phyloP scores from a whole-genome alignment of 805 yeast genomes.

The Saccharomycopsis babjevae region DNA sequence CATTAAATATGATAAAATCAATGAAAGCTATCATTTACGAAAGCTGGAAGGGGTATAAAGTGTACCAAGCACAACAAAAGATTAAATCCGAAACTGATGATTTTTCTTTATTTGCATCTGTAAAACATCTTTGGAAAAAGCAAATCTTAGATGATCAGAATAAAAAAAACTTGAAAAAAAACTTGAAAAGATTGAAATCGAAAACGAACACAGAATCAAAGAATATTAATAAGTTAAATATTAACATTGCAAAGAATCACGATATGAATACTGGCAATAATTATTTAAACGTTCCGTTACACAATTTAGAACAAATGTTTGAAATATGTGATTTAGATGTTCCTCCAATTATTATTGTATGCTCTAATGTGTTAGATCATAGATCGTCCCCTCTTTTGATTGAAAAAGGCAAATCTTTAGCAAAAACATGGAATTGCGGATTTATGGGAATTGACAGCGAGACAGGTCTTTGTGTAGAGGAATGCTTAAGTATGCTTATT shows the following conservation, averaged over 20 bases:
- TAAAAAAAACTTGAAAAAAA: slow-evolving; percentile 17
- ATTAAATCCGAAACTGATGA: slow-evolving; percentile 11
- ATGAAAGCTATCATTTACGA: slow-evolving; percentile 9
- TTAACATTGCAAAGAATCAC: neutral
- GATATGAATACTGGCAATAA: neutral
- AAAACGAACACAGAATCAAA: neutral
- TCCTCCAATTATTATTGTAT: slow-evolving; percentile 61
- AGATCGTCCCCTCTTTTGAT: slow-evolving; percentile 52
- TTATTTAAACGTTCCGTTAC: neutral
- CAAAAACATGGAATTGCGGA: slow-evolving; percentile 53
- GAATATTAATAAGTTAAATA: neutral
- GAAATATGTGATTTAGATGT: slow-evolving; percentile 16
- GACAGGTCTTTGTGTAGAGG: slow-evolving; percentile 42
- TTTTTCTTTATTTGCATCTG: slow-evolving; percentile 13
- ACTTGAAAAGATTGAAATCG: slow-evolving; percentile 39
- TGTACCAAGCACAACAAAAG: slow-evolving; percentile 9
- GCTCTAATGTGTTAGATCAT: slow-evolving; percentile 50
- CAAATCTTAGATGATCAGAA: neutral
- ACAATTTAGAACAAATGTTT: slow-evolving; percentile 1
- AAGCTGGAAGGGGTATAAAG: slow-evolving; percentile 15
- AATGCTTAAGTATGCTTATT: slow-evolving; percentile 43
- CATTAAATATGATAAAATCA: slow-evolving; percentile 5
- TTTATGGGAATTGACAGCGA: slow-evolving; percentile 54
- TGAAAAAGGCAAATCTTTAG: slow-evolving; percentile 46
- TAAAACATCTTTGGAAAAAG: slow-evolving; percentile 16